Conservation (phyloP, 768 basidiomycete genomes). For the Tubosaeta sp. region DNA sequence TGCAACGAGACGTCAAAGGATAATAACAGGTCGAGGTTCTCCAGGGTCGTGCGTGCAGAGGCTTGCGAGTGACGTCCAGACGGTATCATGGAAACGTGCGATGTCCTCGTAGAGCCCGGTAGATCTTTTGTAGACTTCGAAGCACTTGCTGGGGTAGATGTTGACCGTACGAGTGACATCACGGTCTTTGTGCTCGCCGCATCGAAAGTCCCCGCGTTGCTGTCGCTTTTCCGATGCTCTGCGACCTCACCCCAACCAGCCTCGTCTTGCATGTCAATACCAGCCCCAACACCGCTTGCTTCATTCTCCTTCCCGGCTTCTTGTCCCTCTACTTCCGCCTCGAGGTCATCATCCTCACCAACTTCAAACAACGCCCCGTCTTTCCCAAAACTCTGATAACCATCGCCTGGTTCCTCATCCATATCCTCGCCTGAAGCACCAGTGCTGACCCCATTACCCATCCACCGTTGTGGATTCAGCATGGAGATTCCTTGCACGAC, state of each 20-base stretch:
- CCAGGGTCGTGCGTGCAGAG: conserved; percentile 12
- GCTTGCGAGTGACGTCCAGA: conserved; percentile 6
- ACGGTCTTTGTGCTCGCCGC: not conserved
- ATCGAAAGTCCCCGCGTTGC: not conserved
- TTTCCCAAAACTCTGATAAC: conserved; percentile 23
- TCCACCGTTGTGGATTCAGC: conserved; percentile 89
- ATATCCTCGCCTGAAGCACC: not conserved
- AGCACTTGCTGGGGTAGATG: not conserved
- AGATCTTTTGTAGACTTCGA: not conserved
- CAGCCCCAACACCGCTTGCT: not conserved
- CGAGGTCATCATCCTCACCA: conserved; percentile 39
- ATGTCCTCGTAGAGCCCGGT: not conserved
- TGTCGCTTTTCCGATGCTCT: conserved; percentile 3
- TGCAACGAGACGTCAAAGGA: conserved; percentile 90
- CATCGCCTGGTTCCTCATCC: not conserved
- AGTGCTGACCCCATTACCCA: conserved; percentile 34
- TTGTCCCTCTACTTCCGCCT: conserved; percentile 8
- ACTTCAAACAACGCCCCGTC: conserved; percentile 49
- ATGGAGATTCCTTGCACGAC: conserved; percentile 83
- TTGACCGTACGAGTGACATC: not conserved
- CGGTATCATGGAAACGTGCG: not conserved
- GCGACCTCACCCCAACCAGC: conserved; percentile 25
- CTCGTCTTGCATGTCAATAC: conserved; percentile 12
- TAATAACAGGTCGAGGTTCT: conserved; percentile 76
- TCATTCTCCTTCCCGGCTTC: conserved; percentile 6